These are phyloP conservation scores for Yamadazyma sp. DNA, from an alignment of 1,139 yeast species.

Conservation along the genomic window DNA sequence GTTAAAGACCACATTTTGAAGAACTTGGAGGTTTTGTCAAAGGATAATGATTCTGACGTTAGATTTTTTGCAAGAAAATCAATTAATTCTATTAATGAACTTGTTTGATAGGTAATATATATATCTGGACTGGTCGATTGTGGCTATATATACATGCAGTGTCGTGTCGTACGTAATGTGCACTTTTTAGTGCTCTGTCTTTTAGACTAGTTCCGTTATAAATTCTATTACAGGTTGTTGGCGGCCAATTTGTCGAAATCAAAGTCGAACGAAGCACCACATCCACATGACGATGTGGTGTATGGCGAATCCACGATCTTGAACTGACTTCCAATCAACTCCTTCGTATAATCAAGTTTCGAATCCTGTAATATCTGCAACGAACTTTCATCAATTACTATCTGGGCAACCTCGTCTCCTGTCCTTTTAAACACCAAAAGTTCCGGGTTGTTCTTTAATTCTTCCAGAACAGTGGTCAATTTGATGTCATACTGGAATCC, in stretches of 20 bases:
- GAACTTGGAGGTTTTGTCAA: conserved; percentile 59
- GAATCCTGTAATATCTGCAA: conserved; percentile 82
- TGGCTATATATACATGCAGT: background rate
- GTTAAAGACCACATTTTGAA: conserved; percentile 61
- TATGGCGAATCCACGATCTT: conserved; percentile 89
- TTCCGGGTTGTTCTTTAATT: conserved; percentile 30
- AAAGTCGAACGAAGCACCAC: conserved; percentile 93
- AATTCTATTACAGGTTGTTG: background rate
- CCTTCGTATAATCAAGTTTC: conserved; percentile 85
- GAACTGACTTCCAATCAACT: conserved; percentile 92
- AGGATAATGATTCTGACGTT: conserved; percentile 87
- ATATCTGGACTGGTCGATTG: background rate
- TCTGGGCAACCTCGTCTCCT: conserved; percentile 42
- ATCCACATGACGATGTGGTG: conserved; percentile 91
- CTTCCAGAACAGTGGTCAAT: conserved; percentile 51
- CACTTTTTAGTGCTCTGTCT: background rate
- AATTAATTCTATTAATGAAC: conserved; percentile 16
- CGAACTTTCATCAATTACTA: conserved; percentile 78
- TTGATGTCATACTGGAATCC: conserved; percentile 89
- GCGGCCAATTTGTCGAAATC: conserved; percentile 57
- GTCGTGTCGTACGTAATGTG: no score
- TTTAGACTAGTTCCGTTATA: no score
- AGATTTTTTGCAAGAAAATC: conserved; percentile 73
- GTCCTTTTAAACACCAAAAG: conserved; percentile 65
- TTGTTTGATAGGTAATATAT: conserved; percentile 3